phyloP scores from a whole-genome alignment of 768 basidiomycete genomes.

The Fistulinella prunicolor region DNA sequence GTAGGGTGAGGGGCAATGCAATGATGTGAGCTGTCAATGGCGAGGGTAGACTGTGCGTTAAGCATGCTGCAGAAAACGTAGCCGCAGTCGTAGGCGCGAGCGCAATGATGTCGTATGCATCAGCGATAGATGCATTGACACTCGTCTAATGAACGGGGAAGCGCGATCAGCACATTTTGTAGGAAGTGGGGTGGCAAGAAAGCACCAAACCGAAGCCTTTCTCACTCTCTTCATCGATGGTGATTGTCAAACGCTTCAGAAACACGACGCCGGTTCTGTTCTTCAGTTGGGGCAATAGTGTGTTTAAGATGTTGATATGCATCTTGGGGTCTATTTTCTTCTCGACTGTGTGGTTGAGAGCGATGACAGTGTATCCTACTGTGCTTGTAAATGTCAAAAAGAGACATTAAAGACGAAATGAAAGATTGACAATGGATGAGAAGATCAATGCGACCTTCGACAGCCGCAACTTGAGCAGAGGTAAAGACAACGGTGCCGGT shows the following conservation, averaged over 20 bases:
- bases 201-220: constrained; percentile 77
- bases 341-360: constrained; percentile 69
- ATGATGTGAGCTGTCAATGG: constrained; percentile 79
- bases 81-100: constrained; percentile 69
- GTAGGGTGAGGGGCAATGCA: constrained; percentile 70
- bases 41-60: constrained; percentile 75
- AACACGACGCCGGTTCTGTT: constrained; percentile 58
- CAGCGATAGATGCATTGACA: constrained; percentile 57
- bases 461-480: constrained; percentile 51
- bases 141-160: constrained; percentile 48
- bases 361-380: constrained; percentile 88
- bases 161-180: neutral
- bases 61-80: constrained; percentile 78
- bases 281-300: constrained; percentile 55
- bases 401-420: neutral
- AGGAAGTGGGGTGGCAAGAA: constrained; percentile 20
- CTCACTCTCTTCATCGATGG: constrained; percentile 80
- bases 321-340: constrained; percentile 68
- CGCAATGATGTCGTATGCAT: constrained; percentile 73
- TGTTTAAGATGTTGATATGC: constrained; percentile 62
- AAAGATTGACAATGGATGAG: constrained; percentile 64
- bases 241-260: constrained; percentile 75
- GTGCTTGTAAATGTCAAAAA: constrained; percentile 11
- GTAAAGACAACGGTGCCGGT: constrained; percentile 40
- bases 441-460: constrained; percentile 66